Percentiles rank a stretch among this genome's conserved stretches.
Conservation (phyloP, 805 yeast genomes). For the Saturnispora saitoi region DNA sequence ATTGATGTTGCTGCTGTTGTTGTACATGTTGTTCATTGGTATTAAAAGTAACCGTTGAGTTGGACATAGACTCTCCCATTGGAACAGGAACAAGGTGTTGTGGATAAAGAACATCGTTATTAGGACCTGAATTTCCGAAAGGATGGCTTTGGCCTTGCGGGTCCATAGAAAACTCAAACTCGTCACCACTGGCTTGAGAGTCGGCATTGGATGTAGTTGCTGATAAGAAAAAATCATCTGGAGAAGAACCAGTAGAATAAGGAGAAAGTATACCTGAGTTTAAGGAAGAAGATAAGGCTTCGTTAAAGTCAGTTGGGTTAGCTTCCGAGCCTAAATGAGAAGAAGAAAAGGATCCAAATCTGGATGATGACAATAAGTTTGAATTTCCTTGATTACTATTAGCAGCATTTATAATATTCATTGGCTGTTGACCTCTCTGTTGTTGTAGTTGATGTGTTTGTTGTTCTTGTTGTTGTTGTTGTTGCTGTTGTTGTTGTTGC, state of each 20-base stretch:
- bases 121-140: background rate
- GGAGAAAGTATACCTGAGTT: slow-evolving; percentile 28
- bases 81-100: slow-evolving; percentile 18
- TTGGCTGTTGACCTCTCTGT: slow-evolving; percentile 3
- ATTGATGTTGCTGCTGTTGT: slow-evolving; percentile 6
- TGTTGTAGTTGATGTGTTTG: slow-evolving; percentile 9
- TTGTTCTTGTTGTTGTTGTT: slow-evolving; percentile 3
- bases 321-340: slow-evolving; percentile 22
- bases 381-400: background rate
- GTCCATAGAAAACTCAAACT: slow-evolving; percentile 10
- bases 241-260: slow-evolving; percentile 31
- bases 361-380: slow-evolving; percentile 2
- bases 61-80: slow-evolving; percentile 25
- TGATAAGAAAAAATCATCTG: slow-evolving; percentile 27
- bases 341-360: slow-evolving; percentile 18
- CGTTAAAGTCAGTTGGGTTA: slow-evolving; percentile 26
- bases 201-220: slow-evolving; percentile 14
- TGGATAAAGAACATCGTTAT: slow-evolving; percentile 14
- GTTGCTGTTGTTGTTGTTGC: slow-evolving; percentile 3
- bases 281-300: slow-evolving; percentile 24
- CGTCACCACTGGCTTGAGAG: slow-evolving; percentile 14
- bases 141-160: slow-evolving; percentile 1
- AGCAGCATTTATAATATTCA: slow-evolving; percentile 3
- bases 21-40: slow-evolving; percentile 9
- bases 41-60: slow-evolving; percentile 24